Evolutionary conservation across 2,329 filamentous ascomycete species (phyloP), one percentile per base, ranked within the genome.

Genomic region (Phoma sp.): DNA sequence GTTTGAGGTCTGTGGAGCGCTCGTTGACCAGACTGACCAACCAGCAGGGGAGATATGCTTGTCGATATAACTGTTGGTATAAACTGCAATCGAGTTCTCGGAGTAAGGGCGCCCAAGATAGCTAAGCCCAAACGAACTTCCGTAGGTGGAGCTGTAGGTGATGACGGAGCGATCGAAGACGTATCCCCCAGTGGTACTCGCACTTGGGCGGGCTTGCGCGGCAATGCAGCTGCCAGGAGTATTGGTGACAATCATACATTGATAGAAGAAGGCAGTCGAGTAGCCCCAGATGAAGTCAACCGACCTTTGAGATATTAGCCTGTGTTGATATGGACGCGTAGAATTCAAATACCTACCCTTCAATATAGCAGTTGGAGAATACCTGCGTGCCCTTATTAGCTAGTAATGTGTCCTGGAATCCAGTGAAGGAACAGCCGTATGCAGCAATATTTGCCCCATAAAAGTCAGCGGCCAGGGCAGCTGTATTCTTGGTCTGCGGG

Each of bases 221-320:
- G 62, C 56, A 33, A 68, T 64, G 33, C 53, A 64, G 20, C 59
- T 56, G 7, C 61, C 65, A 18, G 63, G 59, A 2, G 58, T 66
- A 32, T 67, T 65, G 25, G 53, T 57, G 6, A 65, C 56, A 20
- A 65, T 62, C 54, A 77, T 77, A 56, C 77, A 77, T 23, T 73
- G 62, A 40, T 82, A 76, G 66, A 79, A 81, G 80, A 79, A 86
- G 45, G 77, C 74, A 49, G 74, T 68, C 40, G 80, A 76, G 56
- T 77, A 63, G 29, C 84, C 79, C 68, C 85, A 86, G 55, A 84
- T 81, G 59, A 84, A 84, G 62, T 85, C 84, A 46, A 82, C 78
- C 18, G 80, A 43, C 20, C 47, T 49, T 12, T 5, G 9, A 9
- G 7, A 15, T 7, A 20, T 49, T 12, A 49, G 34, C 12, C 9